These are phyloP conservation scores for Aspergillus pseudonomiae DNA, from an alignment of 2,329 filamentous ascomycete genomes.

Conservation along the genomic window DNA sequence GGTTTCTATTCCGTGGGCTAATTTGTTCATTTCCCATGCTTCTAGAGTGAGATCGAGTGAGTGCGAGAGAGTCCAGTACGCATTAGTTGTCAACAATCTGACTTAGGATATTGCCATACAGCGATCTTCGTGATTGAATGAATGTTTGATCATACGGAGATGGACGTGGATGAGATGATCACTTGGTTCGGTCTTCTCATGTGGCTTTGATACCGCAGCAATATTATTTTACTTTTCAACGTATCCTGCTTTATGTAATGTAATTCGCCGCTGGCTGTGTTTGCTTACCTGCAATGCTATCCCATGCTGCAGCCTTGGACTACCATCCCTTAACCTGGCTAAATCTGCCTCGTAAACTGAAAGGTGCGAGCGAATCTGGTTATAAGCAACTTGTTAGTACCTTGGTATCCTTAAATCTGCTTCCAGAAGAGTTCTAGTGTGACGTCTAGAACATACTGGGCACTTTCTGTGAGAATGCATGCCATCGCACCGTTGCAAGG, in stretches of 20 bases:
- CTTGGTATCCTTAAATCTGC: background rate
- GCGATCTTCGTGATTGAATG: constrained; percentile 11
- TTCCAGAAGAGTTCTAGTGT: background rate
- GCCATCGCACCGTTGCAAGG: background rate
- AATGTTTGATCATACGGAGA: constrained; percentile 4
- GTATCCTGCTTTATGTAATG: background rate
- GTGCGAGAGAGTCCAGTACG: background rate
- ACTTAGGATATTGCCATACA: background rate
- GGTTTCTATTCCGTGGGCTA: background rate
- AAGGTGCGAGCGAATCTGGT: background rate
- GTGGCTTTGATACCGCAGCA: background rate
- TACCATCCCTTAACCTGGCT: background rate
- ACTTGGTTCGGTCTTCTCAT: background rate
- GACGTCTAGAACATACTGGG: background rate
- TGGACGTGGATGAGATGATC: background rate
- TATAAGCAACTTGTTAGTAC: background rate
- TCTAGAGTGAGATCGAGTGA: constrained; percentile 16
- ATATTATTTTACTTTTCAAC: background rate
- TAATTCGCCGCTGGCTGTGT: background rate
- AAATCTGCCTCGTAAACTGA: background rate
- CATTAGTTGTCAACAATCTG: background rate
- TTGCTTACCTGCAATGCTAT: background rate
- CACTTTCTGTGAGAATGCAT: background rate
- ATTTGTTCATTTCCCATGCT: background rate
- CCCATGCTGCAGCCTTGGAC: background rate